A percentile compares a stretch with the other conserved stretches of the same genome.
Conservation (phyloP, 2,329 filamentous ascomycete genomes). For the Tothia fuscella region DNA sequence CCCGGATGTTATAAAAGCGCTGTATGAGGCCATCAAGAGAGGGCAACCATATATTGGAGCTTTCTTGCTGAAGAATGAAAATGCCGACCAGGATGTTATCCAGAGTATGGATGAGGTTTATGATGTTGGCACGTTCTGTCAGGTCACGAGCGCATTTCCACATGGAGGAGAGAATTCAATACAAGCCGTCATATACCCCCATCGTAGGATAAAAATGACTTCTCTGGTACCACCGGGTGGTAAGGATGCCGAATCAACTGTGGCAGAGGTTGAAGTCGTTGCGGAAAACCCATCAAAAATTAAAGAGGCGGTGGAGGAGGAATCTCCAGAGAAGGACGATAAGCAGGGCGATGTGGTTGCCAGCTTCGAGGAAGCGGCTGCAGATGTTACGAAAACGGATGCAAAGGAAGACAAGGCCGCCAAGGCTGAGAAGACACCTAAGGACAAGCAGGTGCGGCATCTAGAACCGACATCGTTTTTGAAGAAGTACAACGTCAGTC, state of each 20-base stretch:
- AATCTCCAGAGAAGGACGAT: slow-evolving; percentile 39
- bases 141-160: slow-evolving; percentile 93
- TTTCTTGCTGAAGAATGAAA: slow-evolving; percentile 94
- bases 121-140: slow-evolving; percentile 92
- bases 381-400: slow-evolving; percentile 39
- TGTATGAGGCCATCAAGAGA: slow-evolving; percentile 91
- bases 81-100: slow-evolving; percentile 86
- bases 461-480: slow-evolving; percentile 89
- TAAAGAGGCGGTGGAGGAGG: slow-evolving; percentile 27
- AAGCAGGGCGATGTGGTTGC: slow-evolving; percentile 91
- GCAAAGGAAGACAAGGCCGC: slow-evolving; percentile 11
- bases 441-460: slow-evolving; percentile 35
- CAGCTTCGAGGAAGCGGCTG: slow-evolving; percentile 78
- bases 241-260: slow-evolving; percentile 22
- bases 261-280: slow-evolving; percentile 34
- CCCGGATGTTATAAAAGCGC: slow-evolving; percentile 78
- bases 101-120: slow-evolving; percentile 84
- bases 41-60: slow-evolving; percentile 96
- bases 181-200: slow-evolving; percentile 90
- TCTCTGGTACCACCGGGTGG: slow-evolving; percentile 59
- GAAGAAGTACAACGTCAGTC: slow-evolving; percentile 78
- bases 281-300: slow-evolving; percentile 34
- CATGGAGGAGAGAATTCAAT: slow-evolving; percentile 72
- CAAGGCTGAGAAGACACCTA: slow-evolving; percentile 9
- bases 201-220: slow-evolving; percentile 85